These are phyloP conservation scores for Bolboschoenoplectus hybrid DNA, from an alignment of 202 grass and related monocot genomes.

Conservation along the genomic window DNA sequence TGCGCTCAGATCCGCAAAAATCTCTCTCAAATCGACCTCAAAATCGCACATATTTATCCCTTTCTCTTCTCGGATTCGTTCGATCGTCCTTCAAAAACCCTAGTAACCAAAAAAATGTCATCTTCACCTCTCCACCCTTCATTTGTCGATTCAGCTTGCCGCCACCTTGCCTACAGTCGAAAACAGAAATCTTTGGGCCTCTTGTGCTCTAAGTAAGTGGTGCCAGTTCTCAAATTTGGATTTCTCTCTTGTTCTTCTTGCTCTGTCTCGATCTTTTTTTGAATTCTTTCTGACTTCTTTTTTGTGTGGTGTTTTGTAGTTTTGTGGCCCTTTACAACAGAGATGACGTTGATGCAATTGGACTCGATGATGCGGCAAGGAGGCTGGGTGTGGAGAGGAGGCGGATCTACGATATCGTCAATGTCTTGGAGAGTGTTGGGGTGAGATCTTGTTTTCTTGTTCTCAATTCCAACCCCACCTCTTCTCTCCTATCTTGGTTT, in stretches of 20 bases:
- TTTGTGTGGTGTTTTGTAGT: constrained; percentile 36
- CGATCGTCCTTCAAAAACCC: background rate
- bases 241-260: background rate
- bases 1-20: background rate
- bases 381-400: constrained; percentile 80
- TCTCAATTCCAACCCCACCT: background rate
- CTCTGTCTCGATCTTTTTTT: constrained; percentile 22
- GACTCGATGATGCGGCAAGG: constrained; percentile 79
- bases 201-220: constrained; percentile 80
- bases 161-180: constrained; percentile 71
- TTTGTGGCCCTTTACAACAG: constrained; percentile 84
- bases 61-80: background rate
- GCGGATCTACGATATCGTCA: constrained; percentile 98
- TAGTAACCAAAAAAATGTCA: constrained; percentile 28
- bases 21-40: constrained; percentile 35
- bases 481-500: background rate
- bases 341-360: constrained; percentile 65
- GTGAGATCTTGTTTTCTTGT: constrained; percentile 44
- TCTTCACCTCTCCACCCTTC: constrained; percentile 39
- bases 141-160: constrained; percentile 35
- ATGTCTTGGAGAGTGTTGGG: constrained; percentile 92
- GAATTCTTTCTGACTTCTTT: constrained; percentile 33
- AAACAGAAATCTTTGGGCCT: constrained; percentile 93
- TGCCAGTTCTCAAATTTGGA: background rate
- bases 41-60: background rate